phyloP scores from a whole-genome alignment of 257 asterid genomes.

The Euphrasia confusa region DNA sequence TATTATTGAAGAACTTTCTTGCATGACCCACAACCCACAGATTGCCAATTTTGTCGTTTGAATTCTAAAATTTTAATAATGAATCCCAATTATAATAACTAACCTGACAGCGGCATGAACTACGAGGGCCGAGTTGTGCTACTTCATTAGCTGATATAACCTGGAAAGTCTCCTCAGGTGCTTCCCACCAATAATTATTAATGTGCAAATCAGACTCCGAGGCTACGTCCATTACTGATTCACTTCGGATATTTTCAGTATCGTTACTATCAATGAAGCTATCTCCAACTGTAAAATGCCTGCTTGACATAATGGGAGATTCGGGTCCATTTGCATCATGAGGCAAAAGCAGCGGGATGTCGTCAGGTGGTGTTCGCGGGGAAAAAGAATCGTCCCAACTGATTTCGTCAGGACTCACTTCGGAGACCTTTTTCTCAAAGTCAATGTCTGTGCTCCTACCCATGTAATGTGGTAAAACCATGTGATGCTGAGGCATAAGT shows the following conservation, averaged over 20 bases:
- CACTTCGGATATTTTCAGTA: slow-evolving; percentile 23
- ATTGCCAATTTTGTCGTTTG: neutral
- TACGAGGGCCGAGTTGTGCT: slow-evolving; percentile 66
- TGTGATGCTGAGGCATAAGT: slow-evolving; percentile 94
- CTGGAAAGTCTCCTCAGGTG: slow-evolving; percentile 46
- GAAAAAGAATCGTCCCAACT: slow-evolving; percentile 47
- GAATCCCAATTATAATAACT: neutral
- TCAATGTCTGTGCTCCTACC: slow-evolving; percentile 60
- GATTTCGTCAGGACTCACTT: slow-evolving; percentile 30
- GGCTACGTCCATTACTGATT: slow-evolving; percentile 21
- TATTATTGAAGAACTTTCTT: neutral
- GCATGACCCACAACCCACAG: neutral
- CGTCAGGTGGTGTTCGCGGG: slow-evolving; percentile 62
- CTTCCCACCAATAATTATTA: slow-evolving; percentile 47
- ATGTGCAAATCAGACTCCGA: slow-evolving; percentile 31
- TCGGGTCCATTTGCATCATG: slow-evolving; percentile 57
- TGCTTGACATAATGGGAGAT: slow-evolving; percentile 25
- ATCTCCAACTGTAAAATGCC: slow-evolving; percentile 26
- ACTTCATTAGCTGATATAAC: slow-evolving; percentile 42
- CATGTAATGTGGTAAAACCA: slow-evolving; percentile 97
- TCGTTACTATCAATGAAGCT: slow-evolving; percentile 26
- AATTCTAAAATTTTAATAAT: neutral
- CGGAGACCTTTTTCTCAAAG: slow-evolving; percentile 36
- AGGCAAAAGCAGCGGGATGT: slow-evolving; percentile 87
- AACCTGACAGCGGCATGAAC: slow-evolving; percentile 83